Evolutionary conservation across 2,329 filamentous ascomycete species (phyloP), one percentile per base, ranked within the genome.

Genomic region (Fulvia fulva): DNA sequence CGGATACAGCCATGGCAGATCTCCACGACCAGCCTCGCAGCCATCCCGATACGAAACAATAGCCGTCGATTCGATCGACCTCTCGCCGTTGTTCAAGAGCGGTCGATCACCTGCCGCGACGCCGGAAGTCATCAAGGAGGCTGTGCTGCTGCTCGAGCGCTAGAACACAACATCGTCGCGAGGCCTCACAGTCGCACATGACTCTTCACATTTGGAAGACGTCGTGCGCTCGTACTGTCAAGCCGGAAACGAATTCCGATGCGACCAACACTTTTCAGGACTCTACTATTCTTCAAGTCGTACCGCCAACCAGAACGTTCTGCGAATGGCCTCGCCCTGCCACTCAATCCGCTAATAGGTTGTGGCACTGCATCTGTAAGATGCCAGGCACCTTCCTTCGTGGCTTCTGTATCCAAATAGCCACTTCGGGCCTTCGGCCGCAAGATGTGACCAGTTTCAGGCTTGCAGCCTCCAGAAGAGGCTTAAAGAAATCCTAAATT

Each of bases 351-450:
- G 41, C 2, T 23, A 7, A 45, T 26, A 28, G 22, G 6, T 21
- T 41, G 59, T 61, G 62, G 59, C 59, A 61, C 56, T 52, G 62
- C 53, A 46, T 34, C 53, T 44, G 61, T 57, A 23, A 59, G 54
- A 58, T 57, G 52, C 51, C 46, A 60, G 51, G 59, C 53, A 56
- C 44, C 30, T 49, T 55, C 37, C 43, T 34, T 46, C 52, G 25
- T 23, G 43, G 25, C 16, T 25, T 47, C 34, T 23, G 28, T n/a
- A 45, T 16, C 30, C 41, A 22, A 7, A 32, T 5, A 41, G 49
- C 50, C 41, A 34, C 12, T 32, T 32, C 2, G n/a, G n/a, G n/a
- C n/a, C 34, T 53, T 44, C 25, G 19, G 11, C 34, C 34, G 23
- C 26, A 57, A 53, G 22, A 32, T n/a, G 25, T 57, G 37, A 41